These are phyloP conservation scores for Scheffersomyces segobiensis DNA, from an alignment of 1,139 yeast genomes.

Conservation along the genomic window DNA sequence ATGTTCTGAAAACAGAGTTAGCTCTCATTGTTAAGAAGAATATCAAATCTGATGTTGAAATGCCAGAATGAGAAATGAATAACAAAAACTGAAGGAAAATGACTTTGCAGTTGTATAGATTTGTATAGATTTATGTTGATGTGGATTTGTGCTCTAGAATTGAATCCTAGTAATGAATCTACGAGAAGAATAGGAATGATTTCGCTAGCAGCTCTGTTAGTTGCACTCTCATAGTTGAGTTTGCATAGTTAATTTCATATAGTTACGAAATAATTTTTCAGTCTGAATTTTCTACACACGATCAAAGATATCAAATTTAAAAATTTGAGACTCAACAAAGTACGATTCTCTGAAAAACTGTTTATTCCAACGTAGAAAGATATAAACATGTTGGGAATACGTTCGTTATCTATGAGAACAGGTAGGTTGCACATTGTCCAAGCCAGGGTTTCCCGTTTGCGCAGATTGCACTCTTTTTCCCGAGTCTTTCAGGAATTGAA, in stretches of 20 bases:
- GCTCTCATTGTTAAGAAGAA: neutral
- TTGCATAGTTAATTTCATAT: too few relatives aligned
- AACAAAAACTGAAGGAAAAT: neutral
- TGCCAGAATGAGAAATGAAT: too few relatives aligned
- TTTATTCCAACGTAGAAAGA: too few relatives aligned
- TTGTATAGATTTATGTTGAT: neutral
- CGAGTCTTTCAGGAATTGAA: neutral
- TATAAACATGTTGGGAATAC: too few relatives aligned
- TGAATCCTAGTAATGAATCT: neutral
- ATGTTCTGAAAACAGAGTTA: conserved; percentile 4
- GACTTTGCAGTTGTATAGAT: neutral
- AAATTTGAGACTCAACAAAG: too few relatives aligned
- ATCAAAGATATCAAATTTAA: too few relatives aligned
- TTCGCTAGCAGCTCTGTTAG: neutral
- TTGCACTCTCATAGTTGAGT: neutral
- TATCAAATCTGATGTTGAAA: neutral
- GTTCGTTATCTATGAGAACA: too few relatives aligned
- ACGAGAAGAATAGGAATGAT: neutral
- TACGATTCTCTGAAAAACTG: too few relatives aligned
- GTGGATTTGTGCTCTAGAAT: neutral
- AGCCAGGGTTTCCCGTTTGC: neutral
- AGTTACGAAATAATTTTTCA: too few relatives aligned
- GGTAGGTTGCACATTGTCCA: neutral
- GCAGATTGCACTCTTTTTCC: neutral
- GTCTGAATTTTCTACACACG: too few relatives aligned